Percentiles rank a stretch among this genome's conserved stretches.
Evolutionary conservation across 2,329 filamentous ascomycete genomes (phyloP).

Genomic region (Fusarium paranaense): DNA sequence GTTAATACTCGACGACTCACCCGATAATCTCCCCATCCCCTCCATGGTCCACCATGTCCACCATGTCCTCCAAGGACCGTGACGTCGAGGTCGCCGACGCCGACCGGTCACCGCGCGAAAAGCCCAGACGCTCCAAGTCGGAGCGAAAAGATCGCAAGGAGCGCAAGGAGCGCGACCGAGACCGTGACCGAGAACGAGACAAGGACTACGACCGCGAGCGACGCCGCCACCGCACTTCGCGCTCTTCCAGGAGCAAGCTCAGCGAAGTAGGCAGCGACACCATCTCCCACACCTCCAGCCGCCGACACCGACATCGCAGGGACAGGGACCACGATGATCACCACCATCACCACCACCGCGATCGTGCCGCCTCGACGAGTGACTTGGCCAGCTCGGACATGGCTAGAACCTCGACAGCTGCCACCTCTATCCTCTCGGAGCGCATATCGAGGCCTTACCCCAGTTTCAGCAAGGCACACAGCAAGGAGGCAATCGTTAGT

Average conservation of each 20-base stretch:
- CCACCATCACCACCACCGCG: conserved; percentile 43
- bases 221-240: conserved; percentile 54
- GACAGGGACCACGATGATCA: conserved; percentile 51
- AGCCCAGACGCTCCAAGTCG: conserved; percentile 53
- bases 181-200: conserved; percentile 48
- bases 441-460: conserved; percentile 77
- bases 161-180: conserved; percentile 46
- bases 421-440: conserved; percentile 49
- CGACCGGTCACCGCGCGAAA: conserved; percentile 54
- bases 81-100: conserved; percentile 53
- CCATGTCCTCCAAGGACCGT: conserved; percentile 57
- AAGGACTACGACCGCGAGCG: conserved; percentile 50
- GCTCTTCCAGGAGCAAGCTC: conserved; percentile 56
- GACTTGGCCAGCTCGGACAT: conserved; percentile 62
- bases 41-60: conserved; percentile 51
- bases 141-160: conserved; percentile 53
- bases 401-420: conserved; percentile 51
- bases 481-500: conserved; percentile 83
- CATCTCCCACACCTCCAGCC: conserved; percentile 52
- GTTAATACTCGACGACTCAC: conserved; percentile 7
- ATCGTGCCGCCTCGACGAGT: conserved; percentile 54
- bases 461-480: conserved; percentile 88
- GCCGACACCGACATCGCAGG: conserved; percentile 47
- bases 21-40: conserved; percentile 10
- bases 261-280: conserved; percentile 54